Evolutionary conservation across 2,329 filamentous ascomycete genomes (phyloP).

Genomic region (Cylindrodendrum hubeiense): DNA sequence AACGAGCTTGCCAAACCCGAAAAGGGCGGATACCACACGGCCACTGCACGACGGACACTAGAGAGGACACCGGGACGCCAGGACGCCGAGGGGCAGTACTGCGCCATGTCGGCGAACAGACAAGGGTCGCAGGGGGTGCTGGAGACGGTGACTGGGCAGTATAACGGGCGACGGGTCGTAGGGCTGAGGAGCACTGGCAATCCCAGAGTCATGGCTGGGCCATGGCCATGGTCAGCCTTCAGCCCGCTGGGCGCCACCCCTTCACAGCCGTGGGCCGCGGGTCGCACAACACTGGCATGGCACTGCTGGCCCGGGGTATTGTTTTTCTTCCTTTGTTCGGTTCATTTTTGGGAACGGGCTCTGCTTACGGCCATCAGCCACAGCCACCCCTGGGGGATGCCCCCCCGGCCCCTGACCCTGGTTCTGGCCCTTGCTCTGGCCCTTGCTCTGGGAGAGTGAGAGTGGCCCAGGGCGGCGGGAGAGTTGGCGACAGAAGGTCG

Average conservation of each 20-base stretch:
- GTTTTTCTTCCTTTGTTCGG: not conserved
- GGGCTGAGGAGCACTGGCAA: slow-evolving; percentile 21
- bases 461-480: not conserved
- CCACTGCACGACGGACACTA: not conserved
- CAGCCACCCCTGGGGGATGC: slow-evolving; percentile 25
- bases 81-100: not conserved
- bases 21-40: slow-evolving; percentile 2
- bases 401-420: not conserved
- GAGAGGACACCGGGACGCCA: not conserved
- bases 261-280: not conserved
- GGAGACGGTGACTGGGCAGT: slow-evolving; percentile 12
- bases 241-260: slow-evolving; percentile 4
- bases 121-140: slow-evolving; percentile 12
- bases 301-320: no score
- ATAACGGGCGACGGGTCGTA: slow-evolving; percentile 15
- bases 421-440: no score
- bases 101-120: slow-evolving; percentile 33
- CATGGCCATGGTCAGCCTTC: not conserved
- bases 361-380: slow-evolving; percentile 33
- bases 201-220: not conserved
- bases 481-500: not conserved
- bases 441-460: no score
- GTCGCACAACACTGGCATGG: no score
- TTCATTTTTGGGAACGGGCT: not conserved
- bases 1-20: slow-evolving; percentile 22